These are phyloP conservation scores for Coccinonectria pachysandricola DNA, from an alignment of 2,329 filamentous ascomycete species.

Conservation along the genomic window DNA sequence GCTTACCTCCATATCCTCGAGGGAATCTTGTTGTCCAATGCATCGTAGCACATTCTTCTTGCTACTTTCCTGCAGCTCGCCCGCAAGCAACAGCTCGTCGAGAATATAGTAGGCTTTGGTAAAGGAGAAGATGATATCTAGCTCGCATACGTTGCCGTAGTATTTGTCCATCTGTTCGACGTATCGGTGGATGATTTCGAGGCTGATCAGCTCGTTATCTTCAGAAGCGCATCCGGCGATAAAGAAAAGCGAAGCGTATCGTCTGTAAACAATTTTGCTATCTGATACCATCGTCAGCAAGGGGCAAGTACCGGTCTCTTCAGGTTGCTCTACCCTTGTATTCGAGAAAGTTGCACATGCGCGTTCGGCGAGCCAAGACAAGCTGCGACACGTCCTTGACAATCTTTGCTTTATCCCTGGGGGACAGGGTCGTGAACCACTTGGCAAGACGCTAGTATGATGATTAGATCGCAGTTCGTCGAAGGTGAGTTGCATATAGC, in stretches of 20 bases:
- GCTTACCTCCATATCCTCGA: slow-evolving; percentile 99
- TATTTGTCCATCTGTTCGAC: slow-evolving; percentile 99
- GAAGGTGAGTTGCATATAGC: slow-evolving; percentile 3
- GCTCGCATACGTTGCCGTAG: slow-evolving; percentile 98
- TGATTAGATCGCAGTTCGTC: slow-evolving; percentile 9
- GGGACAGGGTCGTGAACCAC: slow-evolving; percentile 97
- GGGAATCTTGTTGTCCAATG: slow-evolving; percentile 92
- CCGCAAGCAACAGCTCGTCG: slow-evolving; percentile 87
- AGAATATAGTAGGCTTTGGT: slow-evolving; percentile 99
- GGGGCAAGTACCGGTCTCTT: too few relatives aligned
- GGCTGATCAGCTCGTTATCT: slow-evolving; percentile 95
- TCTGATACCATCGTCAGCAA: too few relatives aligned
- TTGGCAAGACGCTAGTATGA: slow-evolving; percentile 78
- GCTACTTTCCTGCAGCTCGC: slow-evolving; percentile 96
- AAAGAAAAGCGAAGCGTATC: slow-evolving; percentile 98
- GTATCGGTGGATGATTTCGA: slow-evolving; percentile 98
- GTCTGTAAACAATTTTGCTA: slow-evolving; percentile 96
- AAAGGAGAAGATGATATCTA: slow-evolving; percentile 99
- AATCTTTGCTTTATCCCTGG: slow-evolving; percentile 98
- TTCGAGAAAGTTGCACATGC: slow-evolving; percentile 99
- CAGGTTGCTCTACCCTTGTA: too few relatives aligned
- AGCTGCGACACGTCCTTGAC: slow-evolving; percentile 99
- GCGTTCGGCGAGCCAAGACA: slow-evolving; percentile 85
- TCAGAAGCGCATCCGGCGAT: slow-evolving; percentile 95
- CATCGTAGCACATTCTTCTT: slow-evolving; percentile 97